Evolutionary conservation across 495 filamentous ascomycete species (phyloP), one percentile per base, ranked within the genome.

Genomic region (Gamarada debralockiae): DNA sequence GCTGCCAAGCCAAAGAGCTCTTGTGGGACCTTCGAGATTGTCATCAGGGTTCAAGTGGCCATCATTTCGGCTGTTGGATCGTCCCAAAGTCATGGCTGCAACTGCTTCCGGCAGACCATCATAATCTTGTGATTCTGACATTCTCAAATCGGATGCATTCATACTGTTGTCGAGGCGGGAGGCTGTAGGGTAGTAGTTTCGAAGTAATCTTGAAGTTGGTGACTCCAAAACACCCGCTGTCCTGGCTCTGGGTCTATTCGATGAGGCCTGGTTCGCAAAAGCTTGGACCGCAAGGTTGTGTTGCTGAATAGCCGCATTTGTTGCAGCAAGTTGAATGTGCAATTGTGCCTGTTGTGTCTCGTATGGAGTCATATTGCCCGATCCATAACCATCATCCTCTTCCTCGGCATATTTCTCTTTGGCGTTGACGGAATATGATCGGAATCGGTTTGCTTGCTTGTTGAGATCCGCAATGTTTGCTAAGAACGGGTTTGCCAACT

Each of bases 381-480:
- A 86, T 45, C 84, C 87, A 52, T 90, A 84, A 36, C 91, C 89
- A 15, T 95, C 86, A 21, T 97, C 92, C 55, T 96, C 90, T 51
- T 95, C 91, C 62, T 87, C 85, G 0, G 87, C 93, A 62, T 97
- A 97, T 69, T 95, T 96, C 66, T 97, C 93, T 67, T 95, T 97
- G 36, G 95, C 93, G 68, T 98, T 97, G 42, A 98, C 93, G 18
- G 93, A 98, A 66, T 96, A 97, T 24, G 93, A 98, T 15, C 93
- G 83, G 70, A 97, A 90, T 40, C 93, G 80, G 67, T 87, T 97
- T 48, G 86, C 78, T 54, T 83, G 90, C 67, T 86, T 89, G 56
- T 82, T 84, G 60, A 89, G 81, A 47, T 80, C 77, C 42, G 82
- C 82, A 61, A 93, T 72, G 53, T 88, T 88, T 41, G 87, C 87